Evolutionary conservation across 2,329 filamentous ascomycete species (phyloP).

Genomic region (Lachnellula hyalina): DNA sequence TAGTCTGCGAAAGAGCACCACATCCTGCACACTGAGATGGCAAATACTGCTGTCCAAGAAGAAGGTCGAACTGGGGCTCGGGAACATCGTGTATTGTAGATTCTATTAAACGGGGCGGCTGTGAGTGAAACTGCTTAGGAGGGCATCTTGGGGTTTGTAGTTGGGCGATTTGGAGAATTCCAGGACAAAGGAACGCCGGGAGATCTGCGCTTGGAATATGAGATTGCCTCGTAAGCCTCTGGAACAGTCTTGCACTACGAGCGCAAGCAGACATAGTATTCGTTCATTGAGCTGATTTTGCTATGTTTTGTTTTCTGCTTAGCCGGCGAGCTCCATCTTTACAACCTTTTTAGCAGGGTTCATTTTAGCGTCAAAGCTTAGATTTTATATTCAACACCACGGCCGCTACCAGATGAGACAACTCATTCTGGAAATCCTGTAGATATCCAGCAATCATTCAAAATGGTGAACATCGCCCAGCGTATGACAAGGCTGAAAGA

Average conservation of each 20-base stretch:
- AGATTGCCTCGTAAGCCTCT: slow-evolving; percentile 13
- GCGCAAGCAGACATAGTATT: slow-evolving; percentile 10
- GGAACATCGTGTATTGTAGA: not conserved
- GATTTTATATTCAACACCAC: slow-evolving; percentile 17
- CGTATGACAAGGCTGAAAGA: slow-evolving; percentile 70
- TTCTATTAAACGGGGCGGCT: slow-evolving; percentile 7
- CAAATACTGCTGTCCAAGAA: slow-evolving; percentile 29
- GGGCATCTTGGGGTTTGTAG: not conserved
- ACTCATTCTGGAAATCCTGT: not conserved
- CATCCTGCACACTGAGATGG: slow-evolving; percentile 59
- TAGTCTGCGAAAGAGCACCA: slow-evolving; percentile 57
- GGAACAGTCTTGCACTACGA: slow-evolving; percentile 11
- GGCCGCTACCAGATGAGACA: slow-evolving; percentile 1
- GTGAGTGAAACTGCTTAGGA: slow-evolving; percentile 4
- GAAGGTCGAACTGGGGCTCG: not conserved
- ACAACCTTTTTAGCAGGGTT: slow-evolving; percentile 23
- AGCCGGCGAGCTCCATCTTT: not conserved
- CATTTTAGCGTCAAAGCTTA: slow-evolving; percentile 23
- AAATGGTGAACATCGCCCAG: slow-evolving; percentile 54
- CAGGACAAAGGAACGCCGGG: slow-evolving; percentile 46
- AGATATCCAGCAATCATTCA: slow-evolving; percentile 16
- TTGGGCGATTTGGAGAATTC: slow-evolving; percentile 22
- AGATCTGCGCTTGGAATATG: slow-evolving; percentile 32
- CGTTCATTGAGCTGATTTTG: not conserved
- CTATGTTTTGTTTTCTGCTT: not conserved